phyloP scores from a whole-genome alignment of 306 rosid species.

The Delonix regia region DNA sequence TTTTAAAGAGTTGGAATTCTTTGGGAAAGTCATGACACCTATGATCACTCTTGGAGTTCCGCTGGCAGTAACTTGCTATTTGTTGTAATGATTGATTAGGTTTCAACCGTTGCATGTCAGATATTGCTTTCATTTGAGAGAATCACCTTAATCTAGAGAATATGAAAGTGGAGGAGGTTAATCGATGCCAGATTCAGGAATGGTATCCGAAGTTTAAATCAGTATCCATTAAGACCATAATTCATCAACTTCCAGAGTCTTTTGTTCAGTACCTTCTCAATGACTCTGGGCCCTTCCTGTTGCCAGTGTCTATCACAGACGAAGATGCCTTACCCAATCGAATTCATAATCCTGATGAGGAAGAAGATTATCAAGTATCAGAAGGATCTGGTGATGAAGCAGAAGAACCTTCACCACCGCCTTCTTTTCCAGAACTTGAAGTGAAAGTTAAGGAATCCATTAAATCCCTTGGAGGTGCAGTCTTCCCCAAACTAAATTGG shows the following conservation, averaged over 20 bases:
- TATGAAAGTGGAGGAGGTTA: constrained; percentile 72
- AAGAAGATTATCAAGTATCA: constrained; percentile 67
- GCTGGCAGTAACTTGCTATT: not conserved
- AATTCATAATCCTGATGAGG: constrained; percentile 60
- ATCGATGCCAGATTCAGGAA: constrained; percentile 74
- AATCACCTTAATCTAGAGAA: not conserved
- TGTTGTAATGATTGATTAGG: not conserved
- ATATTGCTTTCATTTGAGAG: not conserved
- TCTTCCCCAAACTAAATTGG: constrained; percentile 88
- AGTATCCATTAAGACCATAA: constrained; percentile 60
- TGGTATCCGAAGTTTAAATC: constrained; percentile 81
- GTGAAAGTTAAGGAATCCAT: constrained; percentile 66
- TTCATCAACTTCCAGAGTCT: constrained; percentile 71
- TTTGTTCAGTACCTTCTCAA: constrained; percentile 71
- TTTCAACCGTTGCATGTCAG: constrained; percentile 24
- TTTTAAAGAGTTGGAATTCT: not conserved
- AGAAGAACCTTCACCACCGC: constrained; percentile 53
- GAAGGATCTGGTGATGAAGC: constrained; percentile 72
- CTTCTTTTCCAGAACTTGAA: constrained; percentile 81
- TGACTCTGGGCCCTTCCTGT: constrained; percentile 67
- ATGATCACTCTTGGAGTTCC: not conserved
- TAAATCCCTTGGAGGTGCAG: constrained; percentile 69
- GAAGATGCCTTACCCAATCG: constrained; percentile 87
- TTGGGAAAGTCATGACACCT: not conserved
- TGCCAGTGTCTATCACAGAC: constrained; percentile 70